Evolutionary conservation across 257 asterid species (phyloP).

Genomic region (Parsonsia alboflavescens): DNA sequence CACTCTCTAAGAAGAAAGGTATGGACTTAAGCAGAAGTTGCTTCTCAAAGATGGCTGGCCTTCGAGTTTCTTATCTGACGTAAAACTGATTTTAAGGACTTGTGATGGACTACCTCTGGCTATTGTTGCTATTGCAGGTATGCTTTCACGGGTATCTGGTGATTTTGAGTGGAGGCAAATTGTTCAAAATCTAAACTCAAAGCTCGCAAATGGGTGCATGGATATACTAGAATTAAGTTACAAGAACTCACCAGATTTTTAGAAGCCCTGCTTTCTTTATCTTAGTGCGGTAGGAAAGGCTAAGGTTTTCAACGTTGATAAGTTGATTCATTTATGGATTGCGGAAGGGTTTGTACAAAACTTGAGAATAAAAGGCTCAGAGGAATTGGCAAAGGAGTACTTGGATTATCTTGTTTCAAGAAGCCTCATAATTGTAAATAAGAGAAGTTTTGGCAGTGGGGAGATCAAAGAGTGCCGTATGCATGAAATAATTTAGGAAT

Average conservation of each 20-base stretch:
- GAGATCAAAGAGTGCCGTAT: conserved; percentile 12
- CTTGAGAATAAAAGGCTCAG: background rate
- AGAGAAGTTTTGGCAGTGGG: background rate
- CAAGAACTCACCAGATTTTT: conserved; percentile 4
- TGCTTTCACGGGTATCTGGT: background rate
- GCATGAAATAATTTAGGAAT: conserved; percentile 5
- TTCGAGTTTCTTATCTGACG: background rate
- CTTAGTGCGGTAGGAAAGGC: too few relatives aligned
- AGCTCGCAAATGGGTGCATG: background rate
- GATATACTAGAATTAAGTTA: conserved; percentile 1
- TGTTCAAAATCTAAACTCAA: conserved; percentile 1
- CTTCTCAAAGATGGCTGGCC: background rate
- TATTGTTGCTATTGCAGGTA: conserved; percentile 2
- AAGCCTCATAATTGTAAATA: conserved; percentile 4
- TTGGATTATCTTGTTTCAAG: conserved; percentile 10
- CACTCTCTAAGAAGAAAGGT: conserved; percentile 7
- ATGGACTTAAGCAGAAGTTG: background rate
- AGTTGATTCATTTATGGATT: conserved; percentile 11
- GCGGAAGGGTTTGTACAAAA: conserved; percentile 14
- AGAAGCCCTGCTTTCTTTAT: too few relatives aligned
- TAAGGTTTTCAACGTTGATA: background rate
- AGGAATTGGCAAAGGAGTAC: conserved; percentile 10
- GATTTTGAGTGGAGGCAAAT: background rate
- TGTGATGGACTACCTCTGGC: conserved; percentile 13
- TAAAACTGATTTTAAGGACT: background rate